A percentile compares a stretch with the other conserved stretches of the same genome.
Evolutionary conservation across 305 asterid genomes (phyloP).

Genomic region (Plantago coronopus): DNA sequence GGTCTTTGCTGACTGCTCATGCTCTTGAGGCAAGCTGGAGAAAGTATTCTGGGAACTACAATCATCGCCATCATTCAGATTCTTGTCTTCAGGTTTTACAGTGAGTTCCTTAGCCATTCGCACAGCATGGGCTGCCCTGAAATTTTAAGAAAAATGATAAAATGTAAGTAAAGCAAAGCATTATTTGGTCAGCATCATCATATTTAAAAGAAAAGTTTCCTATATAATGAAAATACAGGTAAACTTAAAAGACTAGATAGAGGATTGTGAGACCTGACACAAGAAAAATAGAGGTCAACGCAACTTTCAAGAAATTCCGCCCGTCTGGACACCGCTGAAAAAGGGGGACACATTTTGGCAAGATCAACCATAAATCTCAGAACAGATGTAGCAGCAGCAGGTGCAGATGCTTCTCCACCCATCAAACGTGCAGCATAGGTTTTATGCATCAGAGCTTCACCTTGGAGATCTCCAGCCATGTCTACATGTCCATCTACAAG

Average conservation of each 20-base stretch:
- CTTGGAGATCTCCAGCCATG: conserved; percentile 95
- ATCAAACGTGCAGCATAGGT: conserved; percentile 99
- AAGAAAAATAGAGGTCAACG: conserved; percentile 90
- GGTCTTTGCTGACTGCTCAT: conserved; percentile 72
- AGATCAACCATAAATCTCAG: conserved; percentile 99
- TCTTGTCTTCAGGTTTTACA: conserved; percentile 65
- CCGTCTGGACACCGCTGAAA: conserved; percentile 89
- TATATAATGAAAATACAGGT: conserved; percentile 8
- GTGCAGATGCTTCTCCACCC: conserved; percentile 99
- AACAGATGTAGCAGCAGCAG: conserved; percentile 98
- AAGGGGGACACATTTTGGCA: conserved; percentile 94
- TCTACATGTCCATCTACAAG: conserved; percentile 81
- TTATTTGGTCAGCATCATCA: conserved; percentile 14
- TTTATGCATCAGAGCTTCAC: conserved; percentile 99
- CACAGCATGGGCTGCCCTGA: conserved; percentile 95
- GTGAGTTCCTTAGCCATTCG: conserved; percentile 88
- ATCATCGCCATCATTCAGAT: conserved; percentile 72
- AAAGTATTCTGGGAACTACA: conserved; percentile 89
- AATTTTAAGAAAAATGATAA: conserved; percentile 27
- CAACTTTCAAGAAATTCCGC: conserved; percentile 94
- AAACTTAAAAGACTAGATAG: conserved; percentile 17
- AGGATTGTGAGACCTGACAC: conserved; percentile 68
- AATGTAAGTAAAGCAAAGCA: conserved; percentile 21
- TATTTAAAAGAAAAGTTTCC: conserved; percentile 7
- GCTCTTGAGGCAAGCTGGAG: conserved; percentile 91